A percentile compares a stretch with the other conserved stretches of the same genome.
Evolutionary conservation across 78 protist genomes (phyloP).

Genomic region (Planoprotostelium fungivorum): DNA sequence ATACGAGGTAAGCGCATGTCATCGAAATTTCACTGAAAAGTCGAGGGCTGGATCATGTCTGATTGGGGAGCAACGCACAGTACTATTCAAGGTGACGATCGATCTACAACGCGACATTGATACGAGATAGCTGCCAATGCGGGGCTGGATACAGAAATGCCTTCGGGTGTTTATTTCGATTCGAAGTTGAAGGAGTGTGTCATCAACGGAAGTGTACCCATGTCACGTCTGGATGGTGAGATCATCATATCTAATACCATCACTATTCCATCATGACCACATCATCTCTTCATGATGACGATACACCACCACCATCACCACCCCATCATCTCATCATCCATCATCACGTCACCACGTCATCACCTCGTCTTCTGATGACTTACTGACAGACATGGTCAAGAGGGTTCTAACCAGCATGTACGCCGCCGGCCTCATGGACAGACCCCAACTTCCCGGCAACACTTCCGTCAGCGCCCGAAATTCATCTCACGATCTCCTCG

Average conservation of each 20-base stretch:
- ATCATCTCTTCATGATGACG: no score
- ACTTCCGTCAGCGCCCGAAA: slow-evolving; percentile 13
- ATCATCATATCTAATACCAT: not conserved
- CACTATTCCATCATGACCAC: no score
- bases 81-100: no score
- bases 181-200: not conserved
- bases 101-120: no score
- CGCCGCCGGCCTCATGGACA: slow-evolving; percentile 30
- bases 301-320: no score
- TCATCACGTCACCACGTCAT: no score
- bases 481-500: slow-evolving; percentile 1
- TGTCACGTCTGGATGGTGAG: not conserved
- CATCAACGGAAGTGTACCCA: not conserved
- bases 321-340: no score
- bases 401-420: slow-evolving; percentile 8
- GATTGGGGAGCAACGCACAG: slow-evolving; percentile 39
- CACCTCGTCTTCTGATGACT: no score
- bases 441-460: not conserved
- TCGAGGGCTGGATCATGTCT: slow-evolving; percentile 6
- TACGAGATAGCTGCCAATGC: slow-evolving; percentile 9
- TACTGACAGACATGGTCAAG: slow-evolving; percentile 19
- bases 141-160: slow-evolving; percentile 35
- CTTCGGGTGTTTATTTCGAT: slow-evolving; percentile 4
- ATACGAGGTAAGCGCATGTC: not conserved
- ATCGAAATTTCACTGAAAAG: not conserved